phyloP scores from a whole-genome alignment of 176 grass and related monocot species.

The Typha latifolia region DNA sequence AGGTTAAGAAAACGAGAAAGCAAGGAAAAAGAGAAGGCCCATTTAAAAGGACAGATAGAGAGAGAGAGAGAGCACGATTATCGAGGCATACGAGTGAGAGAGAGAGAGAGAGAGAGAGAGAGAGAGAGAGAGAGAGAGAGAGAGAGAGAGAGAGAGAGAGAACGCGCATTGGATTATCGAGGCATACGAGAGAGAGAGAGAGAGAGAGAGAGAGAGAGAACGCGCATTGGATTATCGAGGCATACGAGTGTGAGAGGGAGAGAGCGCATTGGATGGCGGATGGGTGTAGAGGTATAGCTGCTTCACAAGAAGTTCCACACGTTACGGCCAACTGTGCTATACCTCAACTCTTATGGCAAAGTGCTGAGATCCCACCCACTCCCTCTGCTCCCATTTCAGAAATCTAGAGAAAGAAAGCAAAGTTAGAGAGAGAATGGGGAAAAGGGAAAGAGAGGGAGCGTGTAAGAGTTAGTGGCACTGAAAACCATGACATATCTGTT shows the following conservation, averaged over 20 bases:
- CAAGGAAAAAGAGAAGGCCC: not conserved
- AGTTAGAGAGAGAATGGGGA: slow-evolving; percentile 4
- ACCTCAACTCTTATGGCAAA: not conserved
- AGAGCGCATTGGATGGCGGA: not conserved
- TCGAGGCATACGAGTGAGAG: not conserved
- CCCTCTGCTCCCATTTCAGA: slow-evolving; percentile 7
- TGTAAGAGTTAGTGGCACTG: slow-evolving; percentile 16
- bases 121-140: too few relatives aligned
- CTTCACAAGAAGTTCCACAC: too few relatives aligned
- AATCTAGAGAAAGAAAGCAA: not conserved
- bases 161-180: slow-evolving; percentile 1
- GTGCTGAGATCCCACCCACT: not conserved
- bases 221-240: slow-evolving; percentile 1
- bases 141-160: not conserved
- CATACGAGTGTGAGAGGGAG: too few relatives aligned
- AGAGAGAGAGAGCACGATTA: not conserved
- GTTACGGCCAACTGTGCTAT: too few relatives aligned
- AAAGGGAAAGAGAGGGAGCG: not conserved
- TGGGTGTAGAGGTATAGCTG: too few relatives aligned
- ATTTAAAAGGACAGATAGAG: slow-evolving; percentile 2
- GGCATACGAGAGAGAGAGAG: not conserved
- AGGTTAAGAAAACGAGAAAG: not conserved
- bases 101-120: too few relatives aligned
- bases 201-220: not conserved
- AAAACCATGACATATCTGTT: slow-evolving; percentile 18